Percentiles rank a stretch among this genome's conserved stretches.
Evolutionary conservation across 2,329 filamentous ascomycete genomes (phyloP).

Genomic region (Hypoxylon sp.): DNA sequence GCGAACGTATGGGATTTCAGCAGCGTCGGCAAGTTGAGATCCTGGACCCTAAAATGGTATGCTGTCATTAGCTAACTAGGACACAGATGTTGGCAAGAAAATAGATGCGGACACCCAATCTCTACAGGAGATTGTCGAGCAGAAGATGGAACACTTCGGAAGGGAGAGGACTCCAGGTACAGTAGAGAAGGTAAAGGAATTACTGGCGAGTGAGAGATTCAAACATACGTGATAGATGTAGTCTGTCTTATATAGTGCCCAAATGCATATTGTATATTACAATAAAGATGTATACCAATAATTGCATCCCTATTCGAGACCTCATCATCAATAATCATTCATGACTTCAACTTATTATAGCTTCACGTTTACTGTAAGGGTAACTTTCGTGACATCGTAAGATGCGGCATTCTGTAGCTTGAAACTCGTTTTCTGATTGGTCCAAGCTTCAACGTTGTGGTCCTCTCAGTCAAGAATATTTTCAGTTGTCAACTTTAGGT

Average conservation of each 20-base stretch:
- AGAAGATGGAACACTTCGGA: constrained; percentile 68
- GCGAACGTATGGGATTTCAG: constrained; percentile 95
- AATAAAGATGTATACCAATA: constrained; percentile 38
- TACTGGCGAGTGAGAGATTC: constrained; percentile 65
- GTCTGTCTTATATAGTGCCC: constrained; percentile 28
- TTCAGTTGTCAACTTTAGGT: constrained; percentile 30
- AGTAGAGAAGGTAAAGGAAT: constrained; percentile 67
- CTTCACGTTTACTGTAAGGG: not conserved
- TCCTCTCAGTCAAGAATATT: constrained; percentile 38
- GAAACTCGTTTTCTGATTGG: constrained; percentile 36
- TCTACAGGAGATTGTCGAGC: constrained; percentile 57
- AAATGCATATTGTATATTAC: constrained; percentile 34
- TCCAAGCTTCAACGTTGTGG: constrained; percentile 33
- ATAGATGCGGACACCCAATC: constrained; percentile 56
- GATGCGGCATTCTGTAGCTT: not conserved
- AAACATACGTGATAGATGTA: constrained; percentile 50
- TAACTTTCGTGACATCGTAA: not conserved
- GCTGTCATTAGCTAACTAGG: constrained; percentile 31
- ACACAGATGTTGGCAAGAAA: constrained; percentile 61
- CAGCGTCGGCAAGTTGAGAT: constrained; percentile 68
- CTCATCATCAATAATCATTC: not conserved
- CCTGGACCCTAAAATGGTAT: not conserved
- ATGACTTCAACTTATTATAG: not conserved
- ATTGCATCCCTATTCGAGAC: not conserved
- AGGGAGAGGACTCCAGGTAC: constrained; percentile 63